phyloP scores from a whole-genome alignment of 768 basidiomycete genomes.

The Tylopilus rubrobrunneus region DNA sequence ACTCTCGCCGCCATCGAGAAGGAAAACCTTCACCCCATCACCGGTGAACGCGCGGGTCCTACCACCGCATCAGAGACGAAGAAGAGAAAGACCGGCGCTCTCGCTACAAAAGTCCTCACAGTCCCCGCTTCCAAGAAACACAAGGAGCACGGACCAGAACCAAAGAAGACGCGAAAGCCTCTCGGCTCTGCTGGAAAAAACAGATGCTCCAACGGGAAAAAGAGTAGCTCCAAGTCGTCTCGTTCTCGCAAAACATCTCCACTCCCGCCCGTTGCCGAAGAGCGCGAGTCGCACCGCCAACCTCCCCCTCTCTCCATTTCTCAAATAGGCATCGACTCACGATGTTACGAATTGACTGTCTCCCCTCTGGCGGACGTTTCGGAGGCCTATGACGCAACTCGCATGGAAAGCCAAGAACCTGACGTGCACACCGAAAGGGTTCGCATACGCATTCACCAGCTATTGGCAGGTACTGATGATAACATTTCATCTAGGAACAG shows the following conservation, averaged over 20 bases:
- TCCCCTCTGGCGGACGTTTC: conserved; percentile 74
- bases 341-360: conserved; percentile 78
- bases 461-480: neutral
- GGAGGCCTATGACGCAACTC: conserved; percentile 55
- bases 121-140: conserved; percentile 38
- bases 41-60: conserved; percentile 55
- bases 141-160: conserved; percentile 42
- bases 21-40: conserved; percentile 75
- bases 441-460: conserved; percentile 17
- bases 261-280: conserved; percentile 60
- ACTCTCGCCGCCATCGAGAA: conserved; percentile 52
- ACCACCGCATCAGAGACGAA: conserved; percentile 39
- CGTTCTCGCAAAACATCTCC: conserved; percentile 47
- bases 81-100: conserved; percentile 62
- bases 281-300: conserved; percentile 35
- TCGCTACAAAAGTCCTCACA: conserved; percentile 49
- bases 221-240: conserved; percentile 32
- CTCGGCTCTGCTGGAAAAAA: conserved; percentile 20
- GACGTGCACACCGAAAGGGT: conserved; percentile 49
- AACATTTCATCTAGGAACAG: conserved; percentile 36
- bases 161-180: conserved; percentile 60
- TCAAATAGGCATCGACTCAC: conserved; percentile 63
- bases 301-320: conserved; percentile 28
- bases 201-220: conserved; percentile 35
- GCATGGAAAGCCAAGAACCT: conserved; percentile 35